Base-by-base conservation (phyloP, 805 yeast species). In the Metschnikowia cerradonensis region DNA sequence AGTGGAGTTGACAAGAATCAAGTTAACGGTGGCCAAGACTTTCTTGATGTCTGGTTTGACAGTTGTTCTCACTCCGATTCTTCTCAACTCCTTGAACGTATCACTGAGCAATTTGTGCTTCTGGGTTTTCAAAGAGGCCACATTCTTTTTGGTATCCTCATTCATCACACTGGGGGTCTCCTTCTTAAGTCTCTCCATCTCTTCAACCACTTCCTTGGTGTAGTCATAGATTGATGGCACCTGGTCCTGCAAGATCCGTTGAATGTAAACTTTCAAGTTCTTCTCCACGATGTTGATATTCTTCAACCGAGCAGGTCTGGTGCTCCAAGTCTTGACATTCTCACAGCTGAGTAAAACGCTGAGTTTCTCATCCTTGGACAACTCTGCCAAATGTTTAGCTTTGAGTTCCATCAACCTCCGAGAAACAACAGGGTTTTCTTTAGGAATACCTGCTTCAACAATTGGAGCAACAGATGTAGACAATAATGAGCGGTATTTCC, bases 91-190 rank as follows among this genome's bases (percentile, higher is more conserved):
- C 54, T 83, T 82, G 52, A 94, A 68, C 0, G 90, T 79, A 51
- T 84, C 89, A 67, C 94, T 86, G 48, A 95, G 70, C 6, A 90
- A 67, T 56, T 85, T 86, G 52, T 84, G 76, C 68, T 94, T 94
- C 60, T 89, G 92, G n/a, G 84, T 77, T 61, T 86, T 88, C 67
- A 94, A 73, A 6, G 89, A 77, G 1, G 90, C 84, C 0, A 72
- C 62, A 1, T 59, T 30, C 63, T 86, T 86, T 68, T 90, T 90
- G 56, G 81, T 83, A 36, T 87, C 95, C 48, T 91, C 89, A 4
- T 79, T 84, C 56, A 77, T 72, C 2, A 71, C 77, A 1, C 70
- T 68, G 1, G 99, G 99, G 0, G 99, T 94, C 57, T 88, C 96
- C 30, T 79, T 74, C 48, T 82, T 77, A 38, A 95, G 73, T 13